These are phyloP conservation scores for Aspergillus ostianus DNA, from an alignment of 495 filamentous ascomycete species.

Conservation along the genomic window DNA sequence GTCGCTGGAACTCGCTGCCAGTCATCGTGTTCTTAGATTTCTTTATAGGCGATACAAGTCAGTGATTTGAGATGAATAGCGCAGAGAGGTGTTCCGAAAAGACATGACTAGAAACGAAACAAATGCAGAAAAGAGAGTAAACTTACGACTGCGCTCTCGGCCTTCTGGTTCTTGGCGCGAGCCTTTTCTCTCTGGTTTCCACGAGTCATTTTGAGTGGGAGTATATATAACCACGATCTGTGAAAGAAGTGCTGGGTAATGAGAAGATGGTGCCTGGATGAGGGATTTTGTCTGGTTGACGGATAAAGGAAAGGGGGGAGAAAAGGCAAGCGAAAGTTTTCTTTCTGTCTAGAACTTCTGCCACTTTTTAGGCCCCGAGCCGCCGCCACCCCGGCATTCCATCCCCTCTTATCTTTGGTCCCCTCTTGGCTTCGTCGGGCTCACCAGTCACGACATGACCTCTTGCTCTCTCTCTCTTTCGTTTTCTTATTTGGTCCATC, in stretches of 20 bases:
- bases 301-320: neutral
- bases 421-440: neutral
- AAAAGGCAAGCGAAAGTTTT: constrained; percentile 1
- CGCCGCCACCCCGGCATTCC: constrained; percentile 1
- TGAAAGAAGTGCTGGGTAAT: neutral
- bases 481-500: too few relatives aligned
- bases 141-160: constrained; percentile 46
- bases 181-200: constrained; percentile 92
- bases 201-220: constrained; percentile 66
- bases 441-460: too few relatives aligned
- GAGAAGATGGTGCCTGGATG: neutral
- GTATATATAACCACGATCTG: neutral
- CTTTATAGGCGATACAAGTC: constrained; percentile 38
- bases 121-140: constrained; percentile 1
- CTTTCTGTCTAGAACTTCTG: neutral
- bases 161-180: constrained; percentile 77
- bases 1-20: constrained; percentile 66
- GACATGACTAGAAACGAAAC: neutral
- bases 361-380: neutral
- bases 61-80: constrained; percentile 11
- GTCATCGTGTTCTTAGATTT: constrained; percentile 58
- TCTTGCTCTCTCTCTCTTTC: too few relatives aligned
- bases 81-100: neutral
- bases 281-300: neutral
- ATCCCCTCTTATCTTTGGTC: neutral